phyloP scores from a whole-genome alignment of 148 eudicot species.

The Arbutus unedo region DNA sequence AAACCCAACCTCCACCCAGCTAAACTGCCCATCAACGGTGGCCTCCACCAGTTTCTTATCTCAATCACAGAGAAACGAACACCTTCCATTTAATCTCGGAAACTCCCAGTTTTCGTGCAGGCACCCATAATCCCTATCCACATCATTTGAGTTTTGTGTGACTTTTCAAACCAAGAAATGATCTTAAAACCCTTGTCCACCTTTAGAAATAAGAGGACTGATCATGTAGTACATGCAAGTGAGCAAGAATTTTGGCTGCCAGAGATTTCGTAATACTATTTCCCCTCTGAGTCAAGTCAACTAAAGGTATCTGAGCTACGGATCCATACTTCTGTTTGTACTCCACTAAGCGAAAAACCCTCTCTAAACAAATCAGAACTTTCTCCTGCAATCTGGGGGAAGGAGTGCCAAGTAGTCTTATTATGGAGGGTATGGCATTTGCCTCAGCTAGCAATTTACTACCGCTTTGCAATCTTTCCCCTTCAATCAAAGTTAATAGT shows the following conservation, averaged over 20 bases:
- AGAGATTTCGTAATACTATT: constrained; percentile 31
- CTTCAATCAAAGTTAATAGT: constrained; percentile 33
- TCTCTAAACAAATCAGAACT: constrained; percentile 29
- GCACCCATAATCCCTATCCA: not conserved
- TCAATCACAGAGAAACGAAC: not conserved
- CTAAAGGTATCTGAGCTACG: constrained; percentile 35
- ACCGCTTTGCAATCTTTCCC: constrained; percentile 33
- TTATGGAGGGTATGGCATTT: constrained; percentile 28
- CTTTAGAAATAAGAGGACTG: constrained; percentile 41
- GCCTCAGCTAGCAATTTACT: constrained; percentile 37
- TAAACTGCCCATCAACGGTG: not conserved
- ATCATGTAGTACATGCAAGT: constrained; percentile 35
- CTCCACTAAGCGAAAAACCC: constrained; percentile 31
- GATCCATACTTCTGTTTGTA: constrained; percentile 32
- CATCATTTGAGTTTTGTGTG: constrained; percentile 5
- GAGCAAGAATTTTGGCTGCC: constrained; percentile 43
- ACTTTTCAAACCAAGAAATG: not conserved
- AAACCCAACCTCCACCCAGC: not conserved
- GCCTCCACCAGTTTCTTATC: not conserved
- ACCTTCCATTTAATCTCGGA: not conserved
- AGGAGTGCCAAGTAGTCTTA: constrained; percentile 28
- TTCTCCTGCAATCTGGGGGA: constrained; percentile 38
- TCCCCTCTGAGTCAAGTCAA: constrained; percentile 41
- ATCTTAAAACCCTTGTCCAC: not conserved
- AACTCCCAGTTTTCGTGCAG: not conserved